Conservation (phyloP, 148 eudicot species). For the Nepenthes mirabilis region DNA sequence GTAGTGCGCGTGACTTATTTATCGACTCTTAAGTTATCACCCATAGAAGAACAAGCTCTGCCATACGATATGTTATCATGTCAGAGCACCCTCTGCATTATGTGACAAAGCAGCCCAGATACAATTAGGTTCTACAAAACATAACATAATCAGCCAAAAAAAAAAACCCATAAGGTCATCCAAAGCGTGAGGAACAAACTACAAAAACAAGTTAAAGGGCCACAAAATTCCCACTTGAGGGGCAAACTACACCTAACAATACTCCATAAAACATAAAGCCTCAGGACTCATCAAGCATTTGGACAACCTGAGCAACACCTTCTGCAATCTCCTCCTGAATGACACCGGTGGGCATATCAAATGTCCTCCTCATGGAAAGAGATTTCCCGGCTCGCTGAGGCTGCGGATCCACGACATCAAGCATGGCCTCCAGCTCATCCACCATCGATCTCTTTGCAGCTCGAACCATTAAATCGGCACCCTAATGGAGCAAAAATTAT, state of each 20-base stretch:
- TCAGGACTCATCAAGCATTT: conserved; percentile 41
- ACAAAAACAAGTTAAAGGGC: conserved; percentile 3
- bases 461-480: conserved; percentile 82
- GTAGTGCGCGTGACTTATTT: no score
- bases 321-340: conserved; percentile 80
- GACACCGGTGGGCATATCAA: conserved; percentile 78
- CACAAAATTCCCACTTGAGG: no score
- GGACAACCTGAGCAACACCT: conserved; percentile 82
- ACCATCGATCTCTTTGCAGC: conserved; percentile 85
- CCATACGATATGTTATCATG: no score
- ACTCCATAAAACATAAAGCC: not conserved
- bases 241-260: no score
- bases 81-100: no score
- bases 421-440: conserved; percentile 98
- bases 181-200: not conserved
- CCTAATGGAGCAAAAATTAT: conserved; percentile 24
- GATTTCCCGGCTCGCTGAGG: conserved; percentile 31
- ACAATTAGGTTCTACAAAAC: no score
- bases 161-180: no score
- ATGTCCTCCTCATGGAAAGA: conserved; percentile 54
- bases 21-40: no score
- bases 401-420: conserved; percentile 92
- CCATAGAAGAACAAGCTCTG: no score
- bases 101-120: no score
- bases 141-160: no score